phyloP scores from a whole-genome alignment of 163 green algal genomes.

The Chlorella variabilis region DNA sequence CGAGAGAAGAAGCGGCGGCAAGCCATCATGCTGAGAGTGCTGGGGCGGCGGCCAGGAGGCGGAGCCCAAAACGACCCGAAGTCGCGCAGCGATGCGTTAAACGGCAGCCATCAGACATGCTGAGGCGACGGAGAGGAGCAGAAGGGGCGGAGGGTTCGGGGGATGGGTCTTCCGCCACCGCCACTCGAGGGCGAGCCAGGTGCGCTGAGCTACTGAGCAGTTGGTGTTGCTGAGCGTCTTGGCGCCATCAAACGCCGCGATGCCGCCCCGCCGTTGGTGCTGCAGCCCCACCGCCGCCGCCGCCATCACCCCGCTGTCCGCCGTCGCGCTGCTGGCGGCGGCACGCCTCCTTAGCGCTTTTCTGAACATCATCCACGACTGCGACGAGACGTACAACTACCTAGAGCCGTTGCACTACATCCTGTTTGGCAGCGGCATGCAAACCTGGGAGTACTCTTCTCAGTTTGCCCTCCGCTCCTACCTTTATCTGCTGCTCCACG shows the following conservation, averaged over 20 bases:
- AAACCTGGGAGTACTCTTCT: constrained; percentile 74
- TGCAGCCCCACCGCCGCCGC: neutral
- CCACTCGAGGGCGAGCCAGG: neutral
- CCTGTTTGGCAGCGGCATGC: constrained; percentile 78
- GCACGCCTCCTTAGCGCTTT: constrained; percentile 47
- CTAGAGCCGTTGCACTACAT: constrained; percentile 92
- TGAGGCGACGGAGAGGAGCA: too few species aligned
- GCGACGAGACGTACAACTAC: constrained; percentile 94
- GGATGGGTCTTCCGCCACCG: neutral
- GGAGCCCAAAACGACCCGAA: too few species aligned
- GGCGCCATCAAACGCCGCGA: neutral
- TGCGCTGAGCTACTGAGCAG: neutral
- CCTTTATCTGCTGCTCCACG: constrained; percentile 84
- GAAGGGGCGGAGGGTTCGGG: neutral
- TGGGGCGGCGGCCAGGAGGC: too few species aligned
- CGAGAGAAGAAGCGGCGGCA: too few species aligned
- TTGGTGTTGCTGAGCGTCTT: neutral
- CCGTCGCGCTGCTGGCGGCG: constrained; percentile 39
- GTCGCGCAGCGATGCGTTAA: too few species aligned
- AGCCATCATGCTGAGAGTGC: too few species aligned
- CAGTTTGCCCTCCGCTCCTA: constrained; percentile 84
- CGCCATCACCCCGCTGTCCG: neutral
- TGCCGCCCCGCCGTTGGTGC: too few species aligned
- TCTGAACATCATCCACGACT: constrained; percentile 92
- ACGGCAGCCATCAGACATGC: too few species aligned